A percentile compares a stretch with the other conserved stretches of the same genome.
Evolutionary conservation across 2,329 filamentous ascomycete genomes (phyloP).

Genomic region (Sclerotinia glacialis): DNA sequence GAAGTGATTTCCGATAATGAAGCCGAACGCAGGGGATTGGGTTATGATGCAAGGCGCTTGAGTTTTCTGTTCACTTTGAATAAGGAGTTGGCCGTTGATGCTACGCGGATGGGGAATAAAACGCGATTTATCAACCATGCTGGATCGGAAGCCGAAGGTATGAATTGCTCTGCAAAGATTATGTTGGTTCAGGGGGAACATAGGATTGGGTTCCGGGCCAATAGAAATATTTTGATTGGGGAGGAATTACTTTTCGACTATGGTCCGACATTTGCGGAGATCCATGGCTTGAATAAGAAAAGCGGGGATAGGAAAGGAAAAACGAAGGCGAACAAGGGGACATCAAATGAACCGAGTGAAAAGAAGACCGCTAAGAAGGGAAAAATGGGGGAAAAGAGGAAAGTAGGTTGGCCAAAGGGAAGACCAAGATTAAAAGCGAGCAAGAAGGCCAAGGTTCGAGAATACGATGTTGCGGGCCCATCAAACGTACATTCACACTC

Average conservation of each 20-base stretch:
- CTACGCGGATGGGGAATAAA: conserved; percentile 74
- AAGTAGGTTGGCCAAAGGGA: conserved; percentile 17
- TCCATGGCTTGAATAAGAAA: conserved; percentile 49
- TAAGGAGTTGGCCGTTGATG: conserved; percentile 57
- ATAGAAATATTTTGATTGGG: conserved; percentile 63
- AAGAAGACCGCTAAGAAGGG: conserved; percentile 24
- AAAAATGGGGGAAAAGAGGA: background rate
- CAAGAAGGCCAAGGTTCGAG: conserved; percentile 20
- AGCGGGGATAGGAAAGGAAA: conserved; percentile 9
- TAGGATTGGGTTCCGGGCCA: conserved; percentile 71
- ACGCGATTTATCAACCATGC: conserved; percentile 83
- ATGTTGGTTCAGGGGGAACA: conserved; percentile 72
- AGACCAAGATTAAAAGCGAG: conserved; percentile 21
- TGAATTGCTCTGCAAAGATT: conserved; percentile 65
- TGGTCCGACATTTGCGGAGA: conserved; percentile 63
- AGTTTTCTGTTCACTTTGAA: conserved; percentile 54
- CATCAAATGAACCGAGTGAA: conserved; percentile 28
- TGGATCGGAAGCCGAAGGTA: conserved; percentile 55
- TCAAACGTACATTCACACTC: background rate
- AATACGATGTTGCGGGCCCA: background rate
- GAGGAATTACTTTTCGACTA: conserved; percentile 84
- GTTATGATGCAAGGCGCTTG: conserved; percentile 42
- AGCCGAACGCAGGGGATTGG: conserved; percentile 36
- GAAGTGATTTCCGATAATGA: conserved; percentile 57
- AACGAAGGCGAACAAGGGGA: conserved; percentile 27